Conservation (phyloP, 106 monocot species). For the Posidonia australis region DNA sequence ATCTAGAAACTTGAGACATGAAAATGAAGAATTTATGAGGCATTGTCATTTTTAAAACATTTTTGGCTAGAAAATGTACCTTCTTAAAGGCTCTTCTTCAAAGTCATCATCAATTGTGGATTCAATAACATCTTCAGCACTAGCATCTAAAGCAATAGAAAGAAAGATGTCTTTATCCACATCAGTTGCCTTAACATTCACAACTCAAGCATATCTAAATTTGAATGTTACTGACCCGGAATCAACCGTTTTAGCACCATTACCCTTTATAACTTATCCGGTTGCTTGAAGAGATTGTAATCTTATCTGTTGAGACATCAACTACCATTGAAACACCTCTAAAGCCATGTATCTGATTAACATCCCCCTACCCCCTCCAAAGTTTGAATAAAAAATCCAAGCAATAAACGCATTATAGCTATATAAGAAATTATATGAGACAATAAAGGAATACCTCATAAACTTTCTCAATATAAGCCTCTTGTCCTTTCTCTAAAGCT, state of each 20-base stretch:
- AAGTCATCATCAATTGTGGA: slow-evolving; percentile 47
- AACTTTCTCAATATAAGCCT: slow-evolving; percentile 83
- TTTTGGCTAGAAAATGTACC: slow-evolving; percentile 24
- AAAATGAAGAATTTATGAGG: not conserved
- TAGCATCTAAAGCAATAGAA: slow-evolving; percentile 78
- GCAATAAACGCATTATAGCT: not conserved
- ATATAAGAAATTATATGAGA: not conserved
- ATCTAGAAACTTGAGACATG: no score
- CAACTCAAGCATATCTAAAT: slow-evolving; percentile 72
- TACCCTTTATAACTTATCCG: slow-evolving; percentile 78
- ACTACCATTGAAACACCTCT: slow-evolving; percentile 94
- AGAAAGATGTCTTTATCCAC: slow-evolving; percentile 74
- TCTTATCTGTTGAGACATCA: slow-evolving; percentile 87
- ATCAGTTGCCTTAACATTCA: slow-evolving; percentile 61
- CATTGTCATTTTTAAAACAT: not conserved
- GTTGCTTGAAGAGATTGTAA: slow-evolving; percentile 75
- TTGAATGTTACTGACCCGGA: slow-evolving; percentile 89
- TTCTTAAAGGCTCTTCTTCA: slow-evolving; percentile 53
- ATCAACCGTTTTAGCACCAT: slow-evolving; percentile 82
- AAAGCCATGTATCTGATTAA: slow-evolving; percentile 80
- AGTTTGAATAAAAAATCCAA: not conserved
- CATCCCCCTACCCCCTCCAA: no score
- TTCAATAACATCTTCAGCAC: slow-evolving; percentile 96
- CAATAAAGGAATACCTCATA: slow-evolving; percentile 54
- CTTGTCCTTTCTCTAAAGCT: slow-evolving; percentile 92